Evolutionary conservation across 495 filamentous ascomycete species (phyloP).

Genomic region (Podospora sp.): DNA sequence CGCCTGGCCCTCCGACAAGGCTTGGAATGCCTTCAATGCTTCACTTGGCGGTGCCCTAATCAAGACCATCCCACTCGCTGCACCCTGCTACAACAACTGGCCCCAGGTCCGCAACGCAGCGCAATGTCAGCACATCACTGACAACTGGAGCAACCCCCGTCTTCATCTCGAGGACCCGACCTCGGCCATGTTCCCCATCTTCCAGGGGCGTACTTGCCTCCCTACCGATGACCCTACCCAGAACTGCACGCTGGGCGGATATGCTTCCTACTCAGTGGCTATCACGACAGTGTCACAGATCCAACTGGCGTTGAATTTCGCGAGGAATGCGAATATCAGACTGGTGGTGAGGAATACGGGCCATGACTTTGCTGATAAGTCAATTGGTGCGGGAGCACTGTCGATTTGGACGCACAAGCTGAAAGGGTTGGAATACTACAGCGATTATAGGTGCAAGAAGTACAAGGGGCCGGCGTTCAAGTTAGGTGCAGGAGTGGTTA

Average conservation of each 20-base stretch:
- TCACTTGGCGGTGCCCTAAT: conserved; percentile 56
- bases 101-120: conserved; percentile 46
- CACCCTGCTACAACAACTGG: conserved; percentile 56
- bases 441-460: conserved; percentile 38
- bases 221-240: conserved; percentile 50
- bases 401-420: conserved; percentile 67
- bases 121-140: conserved; percentile 43
- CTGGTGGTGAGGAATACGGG: conserved; percentile 70
- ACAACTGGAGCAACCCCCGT: conserved; percentile 34
- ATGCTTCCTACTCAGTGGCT: conserved; percentile 61
- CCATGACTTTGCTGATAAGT: conserved; percentile 59
- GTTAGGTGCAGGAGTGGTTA: conserved; percentile 51
- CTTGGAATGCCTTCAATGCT: conserved; percentile 50
- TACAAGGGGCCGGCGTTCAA: conserved; percentile 53
- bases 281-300: conserved; percentile 55
- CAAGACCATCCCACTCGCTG: conserved; percentile 57
- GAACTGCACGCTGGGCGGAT: conserved; percentile 62
- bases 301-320: conserved; percentile 59
- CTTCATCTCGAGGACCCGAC: conserved; percentile 45
- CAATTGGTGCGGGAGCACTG: conserved; percentile 53
- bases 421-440: conserved; percentile 50
- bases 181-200: conserved; percentile 55
- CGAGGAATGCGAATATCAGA: conserved; percentile 56
- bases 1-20: conserved; percentile 44
- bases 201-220: conserved; percentile 50